Evolutionary conservation across 306 rosid genomes (phyloP), one percentile per base, ranked within the genome.

Genomic region (Vigna hirtella): DNA sequence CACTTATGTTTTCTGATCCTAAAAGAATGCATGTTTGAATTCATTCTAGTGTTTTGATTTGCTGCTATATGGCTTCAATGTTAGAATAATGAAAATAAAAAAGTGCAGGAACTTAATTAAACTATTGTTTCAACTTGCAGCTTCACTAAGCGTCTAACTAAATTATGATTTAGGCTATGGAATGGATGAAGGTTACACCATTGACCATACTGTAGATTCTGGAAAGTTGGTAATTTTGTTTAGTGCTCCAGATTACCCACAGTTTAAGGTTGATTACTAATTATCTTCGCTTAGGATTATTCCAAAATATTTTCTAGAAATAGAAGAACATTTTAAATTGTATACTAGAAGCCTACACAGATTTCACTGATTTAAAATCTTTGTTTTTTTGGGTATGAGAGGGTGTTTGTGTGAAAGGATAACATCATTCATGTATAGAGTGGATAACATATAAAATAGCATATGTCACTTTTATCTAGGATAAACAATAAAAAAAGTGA

Each of bases 201-300:
- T 93, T 70, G 94, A 93, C 85, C 98, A 93, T 18, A n/a, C n/a
- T n/a, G 98, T 93, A 79, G 94, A 91, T 66, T 93, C 98, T 40
- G 98, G 98, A 75, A 91, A 91, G 83, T 82, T 93, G 79, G 86
- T 93, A 71, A 93, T 97, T 50, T 32, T 93, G 71, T 93, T 93
- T 59, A 93, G 97, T 82, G 98, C 98, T 84, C 98, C 98, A 40
- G 98, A 93, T 81, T 93, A 93, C 81, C 98, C 98, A 32, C 97
- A 93, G 63, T 93, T 91, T 91, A 97, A 93, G 98, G 98, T 91
- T 53, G 53, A 11, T 34, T 58, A 56, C 17, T 59, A 45, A 36
- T 82, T 65, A 50, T 65, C 73, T 55, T 48, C 17, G 66, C 17
- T 53, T n/a, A 62, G 53, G 58, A 6, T 30, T 70, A 47, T 70